Base-by-base conservation (phyloP, 1,139 yeast genomes). In the Taphrina pruni region DNA sequence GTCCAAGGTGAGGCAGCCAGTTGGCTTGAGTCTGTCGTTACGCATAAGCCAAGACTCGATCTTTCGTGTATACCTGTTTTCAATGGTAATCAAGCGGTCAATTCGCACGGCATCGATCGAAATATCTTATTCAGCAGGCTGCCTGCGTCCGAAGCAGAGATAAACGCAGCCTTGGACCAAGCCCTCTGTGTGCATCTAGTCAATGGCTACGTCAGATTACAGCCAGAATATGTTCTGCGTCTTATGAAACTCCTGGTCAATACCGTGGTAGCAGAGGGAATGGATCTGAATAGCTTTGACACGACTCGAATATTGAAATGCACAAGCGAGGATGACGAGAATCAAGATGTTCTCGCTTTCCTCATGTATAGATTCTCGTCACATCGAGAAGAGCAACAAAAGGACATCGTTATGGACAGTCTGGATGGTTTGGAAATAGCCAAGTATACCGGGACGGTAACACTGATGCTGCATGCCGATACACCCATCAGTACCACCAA, bases 1-100 rank as follows among this genome's bases (percentile, higher is more conserved):
- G 46, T 55, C n/a, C 67, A 64, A 45, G 67, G 67, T 7, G 67
- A 64, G 32, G 60, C 61, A 20, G 36, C 48, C 6, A 64, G 67
- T 46, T 64, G 67, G 67, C 35, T 64, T 4, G 67, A 64, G 38
- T 14, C 67, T 20, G 45, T 39, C 14, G 14, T 14, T 7, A 14
- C 12, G 41, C 43, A 4, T 45, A 43, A 43, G n/a, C 67, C 67
- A 17, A 35, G 21, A 21, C 55, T 64, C 6, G 43, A 55, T 3
- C 36, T 64, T 8, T 14, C 50, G 14, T 32, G 32, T n/a, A 8
- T 55, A 20, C 61, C 60, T 6, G 35, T 45, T 36, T 57, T 52
- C 20, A 48, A 55, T 36, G 61, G 56, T 3, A 35, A 32, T 20
- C 52, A 52, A 8, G n/a, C 43, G 7, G 9, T 35, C 35, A 14